Evolutionary conservation across 345 rosid species (phyloP).

Genomic region (Populus euphratica): DNA sequence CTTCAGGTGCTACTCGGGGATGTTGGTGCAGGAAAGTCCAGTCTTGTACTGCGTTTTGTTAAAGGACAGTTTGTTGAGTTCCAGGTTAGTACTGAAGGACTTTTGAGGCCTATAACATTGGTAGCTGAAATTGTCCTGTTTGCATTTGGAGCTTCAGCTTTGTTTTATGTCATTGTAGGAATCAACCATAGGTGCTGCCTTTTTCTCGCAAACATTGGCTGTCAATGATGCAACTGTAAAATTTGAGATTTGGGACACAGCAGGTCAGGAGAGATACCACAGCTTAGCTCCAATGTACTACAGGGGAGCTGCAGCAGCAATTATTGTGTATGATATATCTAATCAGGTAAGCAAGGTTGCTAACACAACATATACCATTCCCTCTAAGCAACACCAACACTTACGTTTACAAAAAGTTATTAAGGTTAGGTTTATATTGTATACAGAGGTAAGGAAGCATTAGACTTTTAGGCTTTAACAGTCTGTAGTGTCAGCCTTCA

Average conservation of each 20-base stretch:
- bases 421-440: neutral
- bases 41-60: slow-evolving; percentile 85
- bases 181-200: slow-evolving; percentile 97
- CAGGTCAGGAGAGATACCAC: slow-evolving; percentile 96
- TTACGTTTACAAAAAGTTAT: neutral
- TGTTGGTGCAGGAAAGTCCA: slow-evolving; percentile 95
- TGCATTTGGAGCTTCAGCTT: slow-evolving; percentile 12
- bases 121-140: neutral
- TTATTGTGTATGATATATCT: slow-evolving; percentile 84
- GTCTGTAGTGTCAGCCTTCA: too few relatives aligned
- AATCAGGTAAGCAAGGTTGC: slow-evolving; percentile 50
- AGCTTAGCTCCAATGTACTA: slow-evolving; percentile 99
- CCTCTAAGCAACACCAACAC: neutral
- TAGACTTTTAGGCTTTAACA: too few relatives aligned
- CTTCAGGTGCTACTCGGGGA: slow-evolving; percentile 89
- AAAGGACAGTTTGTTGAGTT: slow-evolving; percentile 91
- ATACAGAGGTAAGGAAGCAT: neutral
- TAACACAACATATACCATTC: neutral
- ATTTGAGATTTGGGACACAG: slow-evolving; percentile 99
- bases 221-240: slow-evolving; percentile 89
- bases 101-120: neutral
- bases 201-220: slow-evolving; percentile 93
- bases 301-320: slow-evolving; percentile 93
- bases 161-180: slow-evolving; percentile 48
- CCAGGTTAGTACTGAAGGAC: slow-evolving; percentile 43